phyloP scores from a whole-genome alignment of 306 rosid genomes.

The Trifolium fragiferum region DNA sequence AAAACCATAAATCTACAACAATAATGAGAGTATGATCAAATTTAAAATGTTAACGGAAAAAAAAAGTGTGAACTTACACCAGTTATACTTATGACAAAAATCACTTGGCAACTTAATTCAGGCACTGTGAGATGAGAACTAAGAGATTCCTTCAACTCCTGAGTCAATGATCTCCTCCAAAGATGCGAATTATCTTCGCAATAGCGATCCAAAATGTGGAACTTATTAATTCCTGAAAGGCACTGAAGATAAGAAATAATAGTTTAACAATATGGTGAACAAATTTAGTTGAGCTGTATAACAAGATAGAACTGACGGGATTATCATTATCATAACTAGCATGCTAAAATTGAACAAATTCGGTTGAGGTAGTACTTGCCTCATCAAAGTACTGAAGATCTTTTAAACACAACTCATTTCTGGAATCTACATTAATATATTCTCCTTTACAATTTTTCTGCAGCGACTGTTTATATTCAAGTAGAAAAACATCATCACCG shows the following conservation, averaged over 20 bases:
- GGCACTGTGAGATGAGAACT: constrained; percentile 36
- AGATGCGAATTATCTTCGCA: constrained; percentile 35
- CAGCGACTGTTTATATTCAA: constrained; percentile 47
- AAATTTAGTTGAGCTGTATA: constrained; percentile 1
- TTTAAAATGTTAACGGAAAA: neutral
- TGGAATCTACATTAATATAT: constrained; percentile 36
- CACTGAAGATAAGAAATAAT: constrained; percentile 44
- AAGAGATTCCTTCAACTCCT: neutral
- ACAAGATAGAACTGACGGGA: neutral
- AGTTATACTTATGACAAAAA: neutral
- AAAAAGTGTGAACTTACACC: neutral
- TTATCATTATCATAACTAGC: neutral
- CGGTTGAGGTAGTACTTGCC: constrained; percentile 43
- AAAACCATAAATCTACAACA: constrained; percentile 37
- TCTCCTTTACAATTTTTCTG: constrained; percentile 57
- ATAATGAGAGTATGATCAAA: neutral
- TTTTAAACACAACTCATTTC: constrained; percentile 44
- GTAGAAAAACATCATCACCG: neutral
- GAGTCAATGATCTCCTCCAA: constrained; percentile 44
- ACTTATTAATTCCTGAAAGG: constrained; percentile 29
- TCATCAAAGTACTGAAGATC: constrained; percentile 36
- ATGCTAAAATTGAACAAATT: no score
- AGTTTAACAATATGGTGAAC: neutral
- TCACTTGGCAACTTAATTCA: constrained; percentile 49
- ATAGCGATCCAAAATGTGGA: constrained; percentile 40